Conservation (phyloP, 164 flowering plant genomes). For the Vitis labrusca region DNA sequence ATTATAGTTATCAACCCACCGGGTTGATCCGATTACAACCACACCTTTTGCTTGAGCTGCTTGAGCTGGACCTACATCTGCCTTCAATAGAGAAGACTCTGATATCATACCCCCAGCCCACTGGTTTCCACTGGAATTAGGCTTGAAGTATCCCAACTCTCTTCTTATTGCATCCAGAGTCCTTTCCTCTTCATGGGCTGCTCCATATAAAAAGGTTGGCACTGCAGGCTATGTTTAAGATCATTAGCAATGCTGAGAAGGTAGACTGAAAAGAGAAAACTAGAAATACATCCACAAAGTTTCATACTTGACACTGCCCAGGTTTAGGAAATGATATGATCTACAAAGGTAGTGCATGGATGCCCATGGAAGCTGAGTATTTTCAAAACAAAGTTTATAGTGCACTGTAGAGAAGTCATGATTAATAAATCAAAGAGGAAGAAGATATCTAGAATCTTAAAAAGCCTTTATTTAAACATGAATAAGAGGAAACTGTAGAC, state of each 20-base stretch:
- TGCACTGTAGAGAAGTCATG: no score
- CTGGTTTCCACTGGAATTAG: conserved; percentile 43
- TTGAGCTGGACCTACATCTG: conserved; percentile 58
- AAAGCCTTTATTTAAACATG: no score
- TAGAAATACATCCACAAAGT: not conserved
- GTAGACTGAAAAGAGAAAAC: not conserved
- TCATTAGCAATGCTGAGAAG: conserved; percentile 11
- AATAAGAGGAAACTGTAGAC: no score
- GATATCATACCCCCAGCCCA: conserved; percentile 56
- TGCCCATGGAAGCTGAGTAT: no score
- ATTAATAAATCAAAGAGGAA: not conserved
- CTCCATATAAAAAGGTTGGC: conserved; percentile 70
- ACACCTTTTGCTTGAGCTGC: conserved; percentile 48
- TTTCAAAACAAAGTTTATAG: no score
- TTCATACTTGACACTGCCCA: not conserved
- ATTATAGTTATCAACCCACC: conserved; percentile 75
- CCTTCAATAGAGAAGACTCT: conserved; percentile 33
- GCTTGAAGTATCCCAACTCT: conserved; percentile 64
- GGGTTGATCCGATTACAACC: conserved; percentile 57
- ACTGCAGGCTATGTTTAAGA: conserved; percentile 39
- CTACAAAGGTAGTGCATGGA: not conserved
- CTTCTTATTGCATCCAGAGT: conserved; percentile 61
- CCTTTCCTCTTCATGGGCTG: conserved; percentile 48
- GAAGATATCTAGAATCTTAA: no score
- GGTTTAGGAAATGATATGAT: not conserved